Evolutionary conservation across 1,139 yeast genomes (phyloP).

Genomic region (Pneumocystis oryctolagi): DNA sequence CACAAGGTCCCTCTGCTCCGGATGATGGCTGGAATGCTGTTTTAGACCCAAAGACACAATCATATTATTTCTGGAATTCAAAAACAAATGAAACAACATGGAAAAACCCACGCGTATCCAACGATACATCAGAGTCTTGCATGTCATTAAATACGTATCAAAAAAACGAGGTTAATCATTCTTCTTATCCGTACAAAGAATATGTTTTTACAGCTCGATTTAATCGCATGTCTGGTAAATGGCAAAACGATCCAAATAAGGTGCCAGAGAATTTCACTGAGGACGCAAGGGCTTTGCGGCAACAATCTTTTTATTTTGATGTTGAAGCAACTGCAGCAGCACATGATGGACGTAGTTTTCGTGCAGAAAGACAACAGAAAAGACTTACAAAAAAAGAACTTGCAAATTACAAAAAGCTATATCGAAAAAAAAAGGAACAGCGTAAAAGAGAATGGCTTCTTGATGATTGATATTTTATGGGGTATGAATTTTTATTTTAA

Average conservation of each 20-base stretch:
- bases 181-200: slow-evolving; percentile 1
- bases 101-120: slow-evolving; percentile 19
- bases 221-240: slow-evolving; percentile 8
- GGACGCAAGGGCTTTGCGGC: slow-evolving; percentile 7
- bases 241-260: slow-evolving; percentile 7
- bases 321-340: slow-evolving; percentile 11
- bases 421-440: slow-evolving; percentile 20
- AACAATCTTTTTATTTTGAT: slow-evolving; percentile 11
- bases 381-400: slow-evolving; percentile 19
- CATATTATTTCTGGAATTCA: slow-evolving; percentile 21
- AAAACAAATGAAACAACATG: slow-evolving; percentile 21
- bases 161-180: background rate
- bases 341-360: slow-evolving; percentile 17
- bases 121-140: slow-evolving; percentile 3
- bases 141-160: background rate
- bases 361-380: slow-evolving; percentile 15
- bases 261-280: slow-evolving; percentile 4
- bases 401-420: slow-evolving; percentile 16
- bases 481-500: background rate
- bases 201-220: slow-evolving; percentile 8
- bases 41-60: slow-evolving; percentile 17
- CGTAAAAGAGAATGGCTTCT: background rate
- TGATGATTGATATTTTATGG: background rate
- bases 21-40: slow-evolving; percentile 24
- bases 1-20: background rate